phyloP scores from a whole-genome alignment of 2,329 filamentous ascomycete species.

The Ceratocystis albifundus region DNA sequence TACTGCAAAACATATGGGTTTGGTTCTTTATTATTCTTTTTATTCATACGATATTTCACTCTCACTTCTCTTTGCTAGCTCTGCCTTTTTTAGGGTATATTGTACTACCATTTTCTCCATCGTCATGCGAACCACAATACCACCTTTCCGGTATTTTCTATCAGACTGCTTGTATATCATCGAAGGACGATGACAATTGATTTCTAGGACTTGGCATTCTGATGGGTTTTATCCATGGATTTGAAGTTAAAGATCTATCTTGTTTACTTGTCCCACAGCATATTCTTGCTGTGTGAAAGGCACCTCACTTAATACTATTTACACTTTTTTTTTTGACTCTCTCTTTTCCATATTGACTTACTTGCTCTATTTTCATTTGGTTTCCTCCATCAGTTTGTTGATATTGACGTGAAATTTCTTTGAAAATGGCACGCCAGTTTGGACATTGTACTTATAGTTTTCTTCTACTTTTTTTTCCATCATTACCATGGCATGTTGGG shows the following conservation, averaged over 20 bases:
- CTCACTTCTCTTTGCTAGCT: neutral
- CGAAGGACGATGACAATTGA: no score
- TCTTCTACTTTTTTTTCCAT: neutral
- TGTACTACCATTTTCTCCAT: neutral
- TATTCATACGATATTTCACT: neutral
- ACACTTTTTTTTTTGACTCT: neutral
- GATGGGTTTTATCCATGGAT: neutral
- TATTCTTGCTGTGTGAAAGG: neutral
- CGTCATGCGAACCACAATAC: neutral
- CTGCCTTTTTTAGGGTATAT: no score
- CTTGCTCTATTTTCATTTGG: neutral
- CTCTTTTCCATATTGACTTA: neutral
- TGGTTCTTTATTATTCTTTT: neutral
- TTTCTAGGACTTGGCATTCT: neutral
- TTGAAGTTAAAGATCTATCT: neutral
- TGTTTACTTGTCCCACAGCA: neutral
- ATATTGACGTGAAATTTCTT: neutral
- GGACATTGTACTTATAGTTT: conserved; percentile 8
- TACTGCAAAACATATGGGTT: neutral
- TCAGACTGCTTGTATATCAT: no score
- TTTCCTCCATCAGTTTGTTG: conserved; percentile 3
- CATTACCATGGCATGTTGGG: neutral
- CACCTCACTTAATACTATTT: neutral
- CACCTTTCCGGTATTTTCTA: neutral
- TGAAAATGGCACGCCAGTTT: neutral